phyloP scores from a whole-genome alignment of 139 green algal species.

The Volvox africanus region DNA sequence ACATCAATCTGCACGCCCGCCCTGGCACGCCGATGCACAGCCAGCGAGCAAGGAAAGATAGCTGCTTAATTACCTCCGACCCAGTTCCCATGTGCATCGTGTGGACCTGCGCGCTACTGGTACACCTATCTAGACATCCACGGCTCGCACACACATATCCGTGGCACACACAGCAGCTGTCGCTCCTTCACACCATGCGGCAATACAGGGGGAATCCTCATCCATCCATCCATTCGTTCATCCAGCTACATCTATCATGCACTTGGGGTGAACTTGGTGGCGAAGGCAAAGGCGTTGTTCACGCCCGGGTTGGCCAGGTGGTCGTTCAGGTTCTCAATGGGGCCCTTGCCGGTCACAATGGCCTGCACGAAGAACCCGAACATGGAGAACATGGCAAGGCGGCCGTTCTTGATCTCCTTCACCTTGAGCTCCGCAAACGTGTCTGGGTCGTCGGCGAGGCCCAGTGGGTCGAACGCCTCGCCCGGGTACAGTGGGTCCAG shows the following conservation, averaged over 20 bases:
- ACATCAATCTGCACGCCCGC: no score
- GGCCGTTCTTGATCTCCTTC: conserved; percentile 80
- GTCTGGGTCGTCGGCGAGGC: conserved; percentile 92
- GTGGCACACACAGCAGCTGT: not conserved
- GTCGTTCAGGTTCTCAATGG: conserved; percentile 74
- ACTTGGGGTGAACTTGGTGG: conserved; percentile 73
- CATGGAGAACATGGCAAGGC: conserved; percentile 95
- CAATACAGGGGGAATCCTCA: not conserved
- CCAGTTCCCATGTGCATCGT: not conserved
- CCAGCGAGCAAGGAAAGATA: not conserved
- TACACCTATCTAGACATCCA: not conserved
- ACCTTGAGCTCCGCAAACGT: conserved; percentile 85
- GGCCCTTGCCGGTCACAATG: conserved; percentile 85
- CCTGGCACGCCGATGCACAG: no score
- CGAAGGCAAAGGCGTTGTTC: conserved; percentile 80
- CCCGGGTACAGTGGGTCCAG: conserved; percentile 93
- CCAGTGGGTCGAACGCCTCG: conserved; percentile 93
- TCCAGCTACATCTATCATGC: conserved; percentile 41
- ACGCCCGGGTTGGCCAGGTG: conserved; percentile 83
- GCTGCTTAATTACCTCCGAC: not conserved
- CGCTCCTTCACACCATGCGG: not conserved
- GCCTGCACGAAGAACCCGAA: conserved; percentile 84
- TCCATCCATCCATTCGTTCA: not conserved
- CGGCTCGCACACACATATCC: not conserved
- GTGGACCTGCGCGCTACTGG: not conserved